phyloP scores from a whole-genome alignment of 305 asterid genomes.

The Plantago coronopus region DNA sequence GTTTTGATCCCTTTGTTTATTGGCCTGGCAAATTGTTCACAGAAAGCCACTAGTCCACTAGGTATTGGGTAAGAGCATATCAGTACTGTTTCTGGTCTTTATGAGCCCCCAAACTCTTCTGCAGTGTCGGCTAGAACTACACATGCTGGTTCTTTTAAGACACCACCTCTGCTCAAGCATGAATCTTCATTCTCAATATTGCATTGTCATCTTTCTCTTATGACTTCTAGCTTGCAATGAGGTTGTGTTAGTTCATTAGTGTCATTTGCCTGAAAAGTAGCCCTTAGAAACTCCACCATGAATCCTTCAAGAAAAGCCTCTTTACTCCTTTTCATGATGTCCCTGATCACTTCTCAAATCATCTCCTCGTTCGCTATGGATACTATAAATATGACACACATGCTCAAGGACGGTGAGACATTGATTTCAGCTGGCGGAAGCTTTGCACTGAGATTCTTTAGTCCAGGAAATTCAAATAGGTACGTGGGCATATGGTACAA shows the following conservation, averaged over 20 bases:
- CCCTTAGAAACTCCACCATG: slow-evolving; percentile 12
- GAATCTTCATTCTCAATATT: too few species aligned
- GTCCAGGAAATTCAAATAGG: slow-evolving; percentile 31
- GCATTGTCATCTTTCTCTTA: not conserved
- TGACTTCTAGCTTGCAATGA: not conserved
- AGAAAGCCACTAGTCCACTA: too few species aligned
- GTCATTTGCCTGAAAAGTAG: too few species aligned
- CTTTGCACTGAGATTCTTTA: slow-evolving; percentile 50
- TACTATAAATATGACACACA: slow-evolving; percentile 25
- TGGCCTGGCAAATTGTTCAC: too few species aligned
- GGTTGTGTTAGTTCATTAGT: not conserved
- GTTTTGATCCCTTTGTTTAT: too few species aligned
- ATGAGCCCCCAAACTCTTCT: too few species aligned
- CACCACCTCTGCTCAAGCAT: too few species aligned
- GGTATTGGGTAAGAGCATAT: too few species aligned
- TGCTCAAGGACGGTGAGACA: slow-evolving; percentile 30
- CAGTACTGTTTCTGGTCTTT: too few species aligned
- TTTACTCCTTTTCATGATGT: slow-evolving; percentile 4
- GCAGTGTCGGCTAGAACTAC: too few species aligned
- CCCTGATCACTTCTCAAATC: slow-evolving; percentile 1
- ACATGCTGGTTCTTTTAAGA: too few species aligned
- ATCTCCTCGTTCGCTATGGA: slow-evolving; percentile 19
- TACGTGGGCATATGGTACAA: slow-evolving; percentile 51
- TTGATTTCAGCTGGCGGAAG: slow-evolving; percentile 32
- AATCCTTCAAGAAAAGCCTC: not conserved